Evolutionary conservation across 495 filamentous ascomycete genomes (phyloP).

Genomic region (Trichoderma virens): DNA sequence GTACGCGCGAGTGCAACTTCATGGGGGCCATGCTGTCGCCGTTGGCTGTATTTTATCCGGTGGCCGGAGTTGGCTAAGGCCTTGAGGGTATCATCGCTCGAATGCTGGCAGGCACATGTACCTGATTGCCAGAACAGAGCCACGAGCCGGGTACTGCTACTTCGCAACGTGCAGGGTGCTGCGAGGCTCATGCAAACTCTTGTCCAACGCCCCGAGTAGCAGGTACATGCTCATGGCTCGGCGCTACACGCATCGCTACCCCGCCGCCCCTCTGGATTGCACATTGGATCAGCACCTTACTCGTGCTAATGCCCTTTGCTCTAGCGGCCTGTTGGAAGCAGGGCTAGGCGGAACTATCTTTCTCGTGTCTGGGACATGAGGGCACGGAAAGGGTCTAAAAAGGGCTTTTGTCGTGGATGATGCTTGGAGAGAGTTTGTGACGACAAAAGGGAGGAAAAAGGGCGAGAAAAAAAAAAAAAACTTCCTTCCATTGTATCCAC

Average conservation of each 20-base stretch:
- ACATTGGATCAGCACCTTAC: conserved; percentile 7
- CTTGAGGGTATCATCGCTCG: conserved; percentile 4
- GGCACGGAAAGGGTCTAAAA: no score
- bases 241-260: conserved; percentile 4
- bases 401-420: no score
- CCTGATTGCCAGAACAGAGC: no score
- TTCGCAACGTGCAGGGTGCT: background rate
- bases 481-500: no score
- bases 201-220: background rate
- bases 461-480: no score
- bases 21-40: background rate
- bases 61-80: background rate
- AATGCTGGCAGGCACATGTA: background rate
- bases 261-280: conserved; percentile 7
- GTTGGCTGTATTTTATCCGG: background rate
- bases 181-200: background rate
- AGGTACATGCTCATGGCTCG: background rate
- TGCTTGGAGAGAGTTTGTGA: no score
- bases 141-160: no score
- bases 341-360: background rate
- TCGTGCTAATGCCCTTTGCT: background rate
- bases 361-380: background rate
- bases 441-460: no score
- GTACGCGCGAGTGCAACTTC: background rate
- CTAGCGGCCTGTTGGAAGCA: conserved; percentile 1